These are phyloP conservation scores for Peronosclerospora sorghi DNA, from an alignment of 352 stramenopile genomes.

Conservation along the genomic window DNA sequence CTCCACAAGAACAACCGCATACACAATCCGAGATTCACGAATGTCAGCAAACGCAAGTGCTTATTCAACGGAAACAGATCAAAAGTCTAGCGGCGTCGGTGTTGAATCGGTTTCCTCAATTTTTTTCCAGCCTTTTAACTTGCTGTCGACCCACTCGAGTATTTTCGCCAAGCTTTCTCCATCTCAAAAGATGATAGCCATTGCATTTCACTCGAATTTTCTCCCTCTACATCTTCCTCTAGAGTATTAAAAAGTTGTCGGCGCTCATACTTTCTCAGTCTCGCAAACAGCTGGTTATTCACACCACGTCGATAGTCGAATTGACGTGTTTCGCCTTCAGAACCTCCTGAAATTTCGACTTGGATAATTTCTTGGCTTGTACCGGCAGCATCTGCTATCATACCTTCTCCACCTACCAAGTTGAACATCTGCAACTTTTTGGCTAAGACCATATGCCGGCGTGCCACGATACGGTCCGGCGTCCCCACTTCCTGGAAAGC, in stretches of 20 bases:
- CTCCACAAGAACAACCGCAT: constrained; percentile 73
- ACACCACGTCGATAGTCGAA: constrained; percentile 70
- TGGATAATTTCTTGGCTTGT: constrained; percentile 49
- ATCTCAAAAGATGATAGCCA: constrained; percentile 15
- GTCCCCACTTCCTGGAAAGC: constrained; percentile 64
- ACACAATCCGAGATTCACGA: constrained; percentile 62
- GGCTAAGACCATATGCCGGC: constrained; percentile 64
- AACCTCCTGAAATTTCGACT: constrained; percentile 40
- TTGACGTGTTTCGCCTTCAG: constrained; percentile 60
- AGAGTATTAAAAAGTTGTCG: constrained; percentile 49
- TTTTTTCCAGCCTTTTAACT: constrained; percentile 12
- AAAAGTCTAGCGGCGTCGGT: constrained; percentile 47
- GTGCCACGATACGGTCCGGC: constrained; percentile 73
- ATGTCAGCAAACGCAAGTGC: constrained; percentile 76
- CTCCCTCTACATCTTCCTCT: constrained; percentile 18
- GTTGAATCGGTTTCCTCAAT: constrained; percentile 10
- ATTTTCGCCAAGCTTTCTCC: constrained; percentile 21
- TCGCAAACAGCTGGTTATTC: constrained; percentile 68
- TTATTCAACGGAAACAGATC: constrained; percentile 70
- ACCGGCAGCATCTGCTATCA: constrained; percentile 37
- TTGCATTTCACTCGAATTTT: constrained; percentile 17
- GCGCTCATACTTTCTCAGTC: constrained; percentile 59
- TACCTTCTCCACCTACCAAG: constrained; percentile 55
- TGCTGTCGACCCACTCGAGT: constrained; percentile 18
- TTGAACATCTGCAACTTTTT: constrained; percentile 44